Base-by-base conservation (phyloP, 2,329 filamentous ascomycete species). In the Xylaria sp. region DNA sequence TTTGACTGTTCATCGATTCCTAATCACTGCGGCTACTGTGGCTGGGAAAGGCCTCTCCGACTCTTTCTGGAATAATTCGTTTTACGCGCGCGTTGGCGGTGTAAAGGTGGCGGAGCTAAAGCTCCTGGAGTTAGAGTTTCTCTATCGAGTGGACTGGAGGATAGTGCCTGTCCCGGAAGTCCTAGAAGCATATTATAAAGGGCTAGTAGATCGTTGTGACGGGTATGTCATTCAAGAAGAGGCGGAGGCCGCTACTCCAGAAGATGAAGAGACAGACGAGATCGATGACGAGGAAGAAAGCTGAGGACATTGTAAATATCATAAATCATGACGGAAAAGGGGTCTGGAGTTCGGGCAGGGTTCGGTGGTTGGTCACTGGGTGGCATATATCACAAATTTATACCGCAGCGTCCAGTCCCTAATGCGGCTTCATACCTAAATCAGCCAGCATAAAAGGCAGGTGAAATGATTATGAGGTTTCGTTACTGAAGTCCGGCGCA, bases 31-130 rank as follows among this genome's bases (percentile, higher is more conserved):
- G 23, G 95, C 94, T 10, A 98, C 96, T 0, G 96, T 99, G 4
- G 96, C 95, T 7, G 94, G 94, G 66, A 99, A 99, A 81, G 96
- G 96, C 0, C 86, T 99, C 13, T 98, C 94, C 39, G 96, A 99
- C 80, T 94, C 92, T 36, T 99, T 99, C 79, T 98, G 96, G 94
- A 98, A 97, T 71, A 99, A 99, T 81, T 93, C 93, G 33, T 97
- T 95, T 0, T 99, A 99, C 79, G 94, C 96, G 46, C 88, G 94
- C 64, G 94, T 99, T 0, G 96, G 96, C 5, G 96, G 96, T 71
- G 94, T 99, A 59, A 94, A 93, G 73, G 86, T 98, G 46, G 90
- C 92, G 58, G 96, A 99, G 80, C 83, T 99, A 72, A 97, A 96
- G 67, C 84, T 98, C 66, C 84, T 99, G 10, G 96, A 99, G 80